Conservation (phyloP, 2,329 filamentous ascomycete species). For the Colletotrichum australisinense region DNA sequence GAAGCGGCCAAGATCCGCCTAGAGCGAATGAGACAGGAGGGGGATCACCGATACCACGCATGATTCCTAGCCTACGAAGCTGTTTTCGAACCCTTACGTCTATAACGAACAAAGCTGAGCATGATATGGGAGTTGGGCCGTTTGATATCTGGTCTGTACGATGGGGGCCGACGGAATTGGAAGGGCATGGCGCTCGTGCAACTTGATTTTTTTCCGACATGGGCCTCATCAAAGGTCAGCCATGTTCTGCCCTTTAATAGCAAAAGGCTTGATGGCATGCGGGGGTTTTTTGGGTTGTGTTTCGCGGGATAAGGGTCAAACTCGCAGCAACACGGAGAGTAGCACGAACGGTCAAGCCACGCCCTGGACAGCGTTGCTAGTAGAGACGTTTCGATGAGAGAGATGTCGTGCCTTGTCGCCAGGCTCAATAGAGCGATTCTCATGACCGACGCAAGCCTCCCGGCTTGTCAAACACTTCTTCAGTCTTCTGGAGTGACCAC, state of each 20-base stretch:
- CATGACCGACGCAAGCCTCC: slow-evolving; percentile 4
- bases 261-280: slow-evolving; percentile 24
- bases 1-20: slow-evolving; percentile 74
- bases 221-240: slow-evolving; percentile 10
- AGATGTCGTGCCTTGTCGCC: slow-evolving; percentile 30
- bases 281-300: slow-evolving; percentile 16
- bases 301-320: slow-evolving; percentile 17
- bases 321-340: slow-evolving; percentile 36
- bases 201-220: slow-evolving; percentile 30
- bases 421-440: slow-evolving; percentile 37
- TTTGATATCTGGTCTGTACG: slow-evolving; percentile 37
- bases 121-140: slow-evolving; percentile 37
- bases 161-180: slow-evolving; percentile 22
- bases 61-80: slow-evolving; percentile 28
- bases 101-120: slow-evolving; percentile 36
- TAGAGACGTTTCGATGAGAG: slow-evolving; percentile 26
- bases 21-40: slow-evolving; percentile 60
- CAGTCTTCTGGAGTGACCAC: slow-evolving; percentile 6
- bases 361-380: slow-evolving; percentile 26
- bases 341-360: slow-evolving; percentile 16
- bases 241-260: slow-evolving; percentile 13
- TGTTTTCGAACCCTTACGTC: slow-evolving; percentile 33
- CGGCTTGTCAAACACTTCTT: slow-evolving; percentile 10
- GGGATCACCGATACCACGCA: slow-evolving; percentile 42
- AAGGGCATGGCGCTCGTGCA: slow-evolving; percentile 33